Evolutionary conservation across 2,329 filamentous ascomycete genomes (phyloP).

Genomic region (Erysiphe neolycopersici): DNA sequence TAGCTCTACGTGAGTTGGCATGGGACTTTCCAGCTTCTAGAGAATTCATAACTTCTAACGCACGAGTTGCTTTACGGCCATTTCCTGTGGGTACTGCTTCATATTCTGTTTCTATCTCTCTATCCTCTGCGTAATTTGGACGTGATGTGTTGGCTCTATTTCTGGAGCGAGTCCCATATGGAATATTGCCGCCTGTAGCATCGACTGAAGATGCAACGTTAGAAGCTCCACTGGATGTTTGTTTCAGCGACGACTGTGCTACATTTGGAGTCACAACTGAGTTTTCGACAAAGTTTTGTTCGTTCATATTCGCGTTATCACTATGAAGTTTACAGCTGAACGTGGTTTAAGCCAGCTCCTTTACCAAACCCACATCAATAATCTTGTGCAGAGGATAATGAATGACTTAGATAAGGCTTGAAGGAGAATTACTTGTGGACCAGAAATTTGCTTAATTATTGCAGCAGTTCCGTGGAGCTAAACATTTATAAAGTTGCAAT

Average conservation of each 20-base stretch:
- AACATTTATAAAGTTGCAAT: too few species aligned
- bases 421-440: slow-evolving; percentile 8
- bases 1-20: slow-evolving; percentile 17
- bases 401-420: slow-evolving; percentile 3
- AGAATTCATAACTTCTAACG: slow-evolving; percentile 9
- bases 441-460: slow-evolving; percentile 11
- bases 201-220: slow-evolving; percentile 24
- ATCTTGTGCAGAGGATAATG: slow-evolving; percentile 4
- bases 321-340: slow-evolving; percentile 1
- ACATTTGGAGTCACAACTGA: slow-evolving; percentile 3
- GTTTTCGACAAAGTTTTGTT: slow-evolving; percentile 2
- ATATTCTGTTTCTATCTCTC: slow-evolving; percentile 72
- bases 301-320: slow-evolving; percentile 1
- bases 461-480: slow-evolving; percentile 1
- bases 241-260: slow-evolving; percentile 19
- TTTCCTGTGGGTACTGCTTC: slow-evolving; percentile 32
- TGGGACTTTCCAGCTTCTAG: slow-evolving; percentile 3
- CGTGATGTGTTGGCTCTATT: slow-evolving; percentile 59
- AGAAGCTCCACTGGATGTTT: slow-evolving; percentile 20
- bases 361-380: slow-evolving; percentile 2
- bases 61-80: slow-evolving; percentile 26
- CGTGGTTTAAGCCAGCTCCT: slow-evolving; percentile 3
- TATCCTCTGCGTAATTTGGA: slow-evolving; percentile 87
- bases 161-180: slow-evolving; percentile 82
- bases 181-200: slow-evolving; percentile 16